Conservation (phyloP, 305 asterid genomes). For the Solanum chacoense region DNA sequence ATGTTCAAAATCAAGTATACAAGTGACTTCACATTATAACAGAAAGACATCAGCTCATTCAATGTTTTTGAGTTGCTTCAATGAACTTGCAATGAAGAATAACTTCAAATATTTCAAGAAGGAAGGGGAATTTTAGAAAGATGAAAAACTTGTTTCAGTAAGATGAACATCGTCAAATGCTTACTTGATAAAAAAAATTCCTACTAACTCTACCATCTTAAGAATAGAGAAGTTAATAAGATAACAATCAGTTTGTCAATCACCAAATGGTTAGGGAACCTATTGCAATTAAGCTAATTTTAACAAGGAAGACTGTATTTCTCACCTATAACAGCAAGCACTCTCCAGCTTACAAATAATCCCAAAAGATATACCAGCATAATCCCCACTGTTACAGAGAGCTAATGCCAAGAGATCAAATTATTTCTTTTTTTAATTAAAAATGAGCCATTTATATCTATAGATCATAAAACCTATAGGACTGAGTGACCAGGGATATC, state of each 20-base stretch:
- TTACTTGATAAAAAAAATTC: neutral
- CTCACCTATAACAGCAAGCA: constrained; percentile 72
- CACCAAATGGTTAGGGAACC: neutral
- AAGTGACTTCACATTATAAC: neutral
- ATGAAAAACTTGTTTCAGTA: neutral
- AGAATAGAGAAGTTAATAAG: neutral
- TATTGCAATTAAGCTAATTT: neutral
- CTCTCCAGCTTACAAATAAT: constrained; percentile 64
- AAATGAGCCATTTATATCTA: neutral
- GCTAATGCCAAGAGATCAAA: constrained; percentile 23
- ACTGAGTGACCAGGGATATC: neutral
- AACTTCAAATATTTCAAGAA: neutral
- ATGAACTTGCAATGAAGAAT: neutral
- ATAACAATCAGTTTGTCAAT: neutral
- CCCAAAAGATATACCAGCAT: constrained; percentile 75
- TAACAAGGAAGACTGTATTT: neutral
- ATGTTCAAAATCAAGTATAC: neutral
- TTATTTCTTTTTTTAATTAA: neutral
- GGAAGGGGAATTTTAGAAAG: neutral
- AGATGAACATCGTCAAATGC: neutral
- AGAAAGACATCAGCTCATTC: neutral
- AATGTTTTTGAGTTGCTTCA: neutral
- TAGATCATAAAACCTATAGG: neutral
- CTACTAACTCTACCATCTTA: neutral
- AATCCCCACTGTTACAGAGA: constrained; percentile 74